phyloP scores from a whole-genome alignment of 768 basidiomycete genomes.

The Leccinum barrowsii region DNA sequence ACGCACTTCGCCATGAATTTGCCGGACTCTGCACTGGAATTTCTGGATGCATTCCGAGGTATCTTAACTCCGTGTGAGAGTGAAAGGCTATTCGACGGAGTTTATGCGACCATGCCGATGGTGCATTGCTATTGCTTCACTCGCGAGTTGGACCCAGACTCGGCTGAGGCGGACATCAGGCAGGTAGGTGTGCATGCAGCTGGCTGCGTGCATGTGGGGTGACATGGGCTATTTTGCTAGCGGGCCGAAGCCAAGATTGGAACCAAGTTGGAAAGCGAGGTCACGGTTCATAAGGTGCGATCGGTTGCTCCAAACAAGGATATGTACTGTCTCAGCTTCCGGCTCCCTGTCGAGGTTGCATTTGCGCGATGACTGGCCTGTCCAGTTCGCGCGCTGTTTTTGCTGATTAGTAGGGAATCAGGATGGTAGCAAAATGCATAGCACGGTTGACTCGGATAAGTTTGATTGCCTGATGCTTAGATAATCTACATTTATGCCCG shows the following conservation, averaged over 20 bases:
- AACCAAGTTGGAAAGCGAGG: constrained; percentile 45
- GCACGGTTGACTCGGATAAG: constrained; percentile 28
- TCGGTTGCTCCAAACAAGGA: constrained; percentile 95
- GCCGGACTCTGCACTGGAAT: constrained; percentile 86
- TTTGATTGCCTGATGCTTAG: constrained; percentile 25
- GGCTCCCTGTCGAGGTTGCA: constrained; percentile 50
- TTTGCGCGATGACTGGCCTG: constrained; percentile 20
- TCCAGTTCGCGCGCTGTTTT: neutral
- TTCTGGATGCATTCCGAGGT: constrained; percentile 86
- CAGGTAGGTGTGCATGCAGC: constrained; percentile 49
- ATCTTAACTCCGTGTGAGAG: constrained; percentile 44
- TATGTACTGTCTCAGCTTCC: constrained; percentile 96
- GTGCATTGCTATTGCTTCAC: constrained; percentile 98
- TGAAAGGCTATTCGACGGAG: constrained; percentile 44
- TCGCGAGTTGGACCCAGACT: constrained; percentile 65
- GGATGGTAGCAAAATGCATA: neutral
- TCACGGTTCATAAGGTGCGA: constrained; percentile 71
- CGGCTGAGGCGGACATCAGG: constrained; percentile 74
- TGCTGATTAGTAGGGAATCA: neutral
- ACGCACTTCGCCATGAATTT: constrained; percentile 98
- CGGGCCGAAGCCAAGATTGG: constrained; percentile 69
- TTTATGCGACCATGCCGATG: constrained; percentile 66
- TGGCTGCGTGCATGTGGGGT: constrained; percentile 3
- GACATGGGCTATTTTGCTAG: constrained; percentile 39
- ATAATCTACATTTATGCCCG: constrained; percentile 36